These are phyloP conservation scores for Massarina eburnea DNA, from an alignment of 2,329 filamentous ascomycete species.

Conservation along the genomic window DNA sequence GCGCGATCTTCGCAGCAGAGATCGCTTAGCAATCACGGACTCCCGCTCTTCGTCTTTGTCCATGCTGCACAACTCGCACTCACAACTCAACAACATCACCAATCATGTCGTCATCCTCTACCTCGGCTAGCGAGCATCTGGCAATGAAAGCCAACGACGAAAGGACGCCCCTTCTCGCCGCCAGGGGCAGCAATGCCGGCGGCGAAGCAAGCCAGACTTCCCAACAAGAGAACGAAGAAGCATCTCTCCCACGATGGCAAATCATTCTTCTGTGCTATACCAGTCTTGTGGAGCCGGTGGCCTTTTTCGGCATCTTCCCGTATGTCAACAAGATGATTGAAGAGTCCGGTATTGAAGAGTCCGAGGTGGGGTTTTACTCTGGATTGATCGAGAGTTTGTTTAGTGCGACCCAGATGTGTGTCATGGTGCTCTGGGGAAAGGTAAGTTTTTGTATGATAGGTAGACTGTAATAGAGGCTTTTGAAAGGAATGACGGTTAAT, in stretches of 20 bases:
- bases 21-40: too few relatives aligned
- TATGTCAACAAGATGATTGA: constrained; percentile 79
- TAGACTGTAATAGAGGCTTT: too few relatives aligned
- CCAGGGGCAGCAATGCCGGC: constrained; percentile 17
- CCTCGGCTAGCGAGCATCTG: not conserved
- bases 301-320: constrained; percentile 82
- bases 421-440: constrained; percentile 75
- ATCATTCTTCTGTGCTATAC: constrained; percentile 73
- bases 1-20: too few relatives aligned
- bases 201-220: constrained; percentile 12
- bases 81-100: not conserved
- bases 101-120: not conserved
- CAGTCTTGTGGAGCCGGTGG: constrained; percentile 72
- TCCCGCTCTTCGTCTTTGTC: too few relatives aligned
- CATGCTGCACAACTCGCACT: too few relatives aligned
- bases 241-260: constrained; percentile 50
- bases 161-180: constrained; percentile 31
- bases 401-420: constrained; percentile 72
- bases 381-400: constrained; percentile 74
- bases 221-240: constrained; percentile 18
- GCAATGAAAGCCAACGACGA: constrained; percentile 17
- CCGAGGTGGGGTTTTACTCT: constrained; percentile 78
- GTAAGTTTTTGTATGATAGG: constrained; percentile 12
- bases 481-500: not conserved
- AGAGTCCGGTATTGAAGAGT: constrained; percentile 59